A percentile compares a stretch with the other conserved stretches of the same genome.
Conservation (phyloP, 257 asterid genomes). For the Lycium ferocissimum region DNA sequence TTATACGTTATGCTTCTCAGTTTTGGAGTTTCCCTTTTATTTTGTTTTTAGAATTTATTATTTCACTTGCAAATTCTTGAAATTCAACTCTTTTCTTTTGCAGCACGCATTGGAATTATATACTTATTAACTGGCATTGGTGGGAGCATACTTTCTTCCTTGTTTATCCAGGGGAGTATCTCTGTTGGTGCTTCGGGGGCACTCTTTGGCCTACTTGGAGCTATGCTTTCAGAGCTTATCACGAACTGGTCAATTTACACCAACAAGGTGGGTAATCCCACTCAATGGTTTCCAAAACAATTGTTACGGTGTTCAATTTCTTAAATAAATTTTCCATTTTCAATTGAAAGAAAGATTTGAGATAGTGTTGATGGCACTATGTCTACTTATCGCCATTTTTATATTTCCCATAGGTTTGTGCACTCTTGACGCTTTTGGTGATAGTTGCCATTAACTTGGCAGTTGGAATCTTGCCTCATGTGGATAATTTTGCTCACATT, state of each 20-base stretch:
- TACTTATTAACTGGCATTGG: slow-evolving; percentile 84
- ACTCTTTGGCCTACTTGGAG: slow-evolving; percentile 95
- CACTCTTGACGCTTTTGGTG: slow-evolving; percentile 70
- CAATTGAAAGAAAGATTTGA: background rate
- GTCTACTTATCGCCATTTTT: background rate
- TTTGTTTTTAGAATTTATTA: background rate
- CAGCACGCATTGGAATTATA: slow-evolving; percentile 74
- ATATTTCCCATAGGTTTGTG: slow-evolving; percentile 61
- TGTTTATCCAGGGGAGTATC: slow-evolving; percentile 60
- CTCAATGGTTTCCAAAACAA: slow-evolving; percentile 8
- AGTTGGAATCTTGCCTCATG: slow-evolving; percentile 84
- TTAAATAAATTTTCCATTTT: background rate
- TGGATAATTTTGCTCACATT: slow-evolving; percentile 85
- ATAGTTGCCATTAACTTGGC: slow-evolving; percentile 70
- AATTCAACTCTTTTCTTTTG: slow-evolving; percentile 23
- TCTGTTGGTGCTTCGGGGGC: slow-evolving; percentile 99
- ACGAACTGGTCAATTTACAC: slow-evolving; percentile 91
- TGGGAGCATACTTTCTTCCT: slow-evolving; percentile 76
- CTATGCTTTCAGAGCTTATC: slow-evolving; percentile 87
- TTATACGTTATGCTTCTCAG: background rate
- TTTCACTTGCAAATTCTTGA: background rate
- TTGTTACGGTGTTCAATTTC: background rate
- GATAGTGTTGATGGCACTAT: background rate
- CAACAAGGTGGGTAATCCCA: slow-evolving; percentile 62
- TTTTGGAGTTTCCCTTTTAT: background rate